Base-by-base conservation (phyloP, 1,284 basidiomycete species). In the Xerocomus cyaneibrunnescens region DNA sequence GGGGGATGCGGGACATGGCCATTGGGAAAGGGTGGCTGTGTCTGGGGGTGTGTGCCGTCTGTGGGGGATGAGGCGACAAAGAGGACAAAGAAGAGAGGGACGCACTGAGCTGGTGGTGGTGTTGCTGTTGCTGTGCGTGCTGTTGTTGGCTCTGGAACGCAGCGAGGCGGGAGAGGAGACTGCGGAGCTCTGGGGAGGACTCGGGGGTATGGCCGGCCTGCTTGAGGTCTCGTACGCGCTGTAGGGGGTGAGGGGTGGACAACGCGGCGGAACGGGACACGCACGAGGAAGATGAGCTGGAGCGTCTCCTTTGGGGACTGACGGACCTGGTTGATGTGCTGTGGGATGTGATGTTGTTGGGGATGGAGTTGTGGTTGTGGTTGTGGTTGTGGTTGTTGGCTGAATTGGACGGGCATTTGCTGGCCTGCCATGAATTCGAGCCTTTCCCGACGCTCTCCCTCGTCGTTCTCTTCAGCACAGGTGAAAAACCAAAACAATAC, bases 341-440 rank as follows among this genome's bases (percentile, higher is more conserved):
- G n/a, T n/a, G n/a, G n/a, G n/a, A n/a, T n/a, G 28, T 30, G 28
- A 3, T 30, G 28, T 3, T 7, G 28, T 8, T 7, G 28, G 1
- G 35, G 45, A 6, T 55, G 21, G 13, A 1, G 62, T 36, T 39
- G 57, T 10, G 48, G 62, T 45, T 46, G 59, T 41, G 31, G 57
- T 8, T 50, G 62, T 37, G n/a, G 16, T 35, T 51, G 62, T 34
- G 55, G 62, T 52, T 49, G 64, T 55, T 55, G 64, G 35, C 31
- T 38, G 40, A 66, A 60, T 46, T 67, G 68, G 32, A 69, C 40
- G 48, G 62, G 56, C 42, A 66, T 44, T 42, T 52, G 59, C 46
- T 66, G 65, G 45, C 55, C 63, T 47, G 65, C 68, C 68, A 70
- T 65, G 44, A n/a, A n/a, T n/a, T n/a, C n/a, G n/a, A n/a, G n/a